Evolutionary conservation across 1,284 basidiomycete species (phyloP), one percentile per base, ranked within the genome.

Genomic region (Neolentinus lepideus): DNA sequence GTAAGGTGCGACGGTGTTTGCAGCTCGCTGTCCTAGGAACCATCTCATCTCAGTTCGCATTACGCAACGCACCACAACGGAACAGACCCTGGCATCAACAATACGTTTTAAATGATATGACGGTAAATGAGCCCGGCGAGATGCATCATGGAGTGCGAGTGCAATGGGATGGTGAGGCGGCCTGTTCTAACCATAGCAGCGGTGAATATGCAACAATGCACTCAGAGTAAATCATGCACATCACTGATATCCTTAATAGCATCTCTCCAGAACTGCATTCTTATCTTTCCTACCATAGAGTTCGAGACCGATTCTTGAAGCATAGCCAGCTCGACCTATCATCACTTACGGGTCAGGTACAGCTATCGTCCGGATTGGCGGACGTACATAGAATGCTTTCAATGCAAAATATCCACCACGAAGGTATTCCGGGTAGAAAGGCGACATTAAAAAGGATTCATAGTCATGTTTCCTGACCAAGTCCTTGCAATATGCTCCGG

Each of bases 241-340:
- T 86, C 79, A 65, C 75, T 74, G 19, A 94, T 84, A 35, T 73
- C 77, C 62, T 86, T 88, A 43, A 96, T 67, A 1, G 90, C 86
- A 66, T 97, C 93, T 65, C 84, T 83, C 94, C 94, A 97, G 71
- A 95, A 97, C 68, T 95, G 90, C 75, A 92, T 85, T 61, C 92
- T 81, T 79, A 96, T 93, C 65, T 86, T 83, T 6, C 92, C 94
- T 58, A 97, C 84, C 25, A 85, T 78, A 36, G 85, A 73, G 62
- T 90, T 91, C 16, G 88, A 86, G 14, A 94, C 87, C 12, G 80
- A 78, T 59, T 95, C 92, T 63, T 88, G 85, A 14, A 94, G 76
- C 64, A 78, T 86, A 24, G 92, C 89, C 46, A 96, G 74, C 69
- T 97, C 94, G 60, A 92, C 80, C 90, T 94, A 67, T 2, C 56